phyloP scores from a whole-genome alignment of 2,329 filamentous ascomycete genomes.

The Hypoxylon sp. region DNA sequence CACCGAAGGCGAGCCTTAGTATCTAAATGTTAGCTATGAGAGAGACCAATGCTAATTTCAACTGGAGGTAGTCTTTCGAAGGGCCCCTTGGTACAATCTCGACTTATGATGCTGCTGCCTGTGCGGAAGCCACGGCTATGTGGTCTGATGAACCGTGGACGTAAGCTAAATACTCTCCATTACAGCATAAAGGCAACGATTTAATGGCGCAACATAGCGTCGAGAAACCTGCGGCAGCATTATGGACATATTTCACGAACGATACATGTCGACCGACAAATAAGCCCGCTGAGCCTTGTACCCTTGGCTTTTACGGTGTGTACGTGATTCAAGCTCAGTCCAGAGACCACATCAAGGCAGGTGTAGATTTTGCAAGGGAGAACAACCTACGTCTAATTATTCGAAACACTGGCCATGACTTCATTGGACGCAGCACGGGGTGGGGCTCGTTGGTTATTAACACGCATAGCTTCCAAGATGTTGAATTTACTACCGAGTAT shows the following conservation, averaged over 20 bases:
- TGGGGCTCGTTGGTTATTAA: constrained; percentile 70
- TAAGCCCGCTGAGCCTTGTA: constrained; percentile 55
- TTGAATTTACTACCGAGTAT: constrained; percentile 58
- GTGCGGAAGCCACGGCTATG: constrained; percentile 51
- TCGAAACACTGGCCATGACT: constrained; percentile 71
- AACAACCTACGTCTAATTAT: constrained; percentile 68
- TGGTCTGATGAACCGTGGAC: constrained; percentile 57
- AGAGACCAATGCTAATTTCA: constrained; percentile 16
- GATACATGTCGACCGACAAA: constrained; percentile 58
- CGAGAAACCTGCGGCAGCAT: constrained; percentile 51
- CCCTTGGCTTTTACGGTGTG: constrained; percentile 58
- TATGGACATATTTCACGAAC: constrained; percentile 63
- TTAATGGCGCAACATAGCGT: constrained; percentile 43
- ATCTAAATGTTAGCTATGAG: not conserved
- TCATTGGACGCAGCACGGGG: constrained; percentile 73
- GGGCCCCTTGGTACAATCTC: constrained; percentile 56
- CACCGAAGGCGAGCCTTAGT: not conserved
- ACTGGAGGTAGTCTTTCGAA: constrained; percentile 51
- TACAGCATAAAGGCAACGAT: not conserved
- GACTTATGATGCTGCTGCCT: constrained; percentile 57
- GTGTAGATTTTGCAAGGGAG: constrained; percentile 59
- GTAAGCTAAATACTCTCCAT: constrained; percentile 51
- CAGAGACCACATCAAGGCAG: constrained; percentile 52
- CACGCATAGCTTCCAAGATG: constrained; percentile 68
- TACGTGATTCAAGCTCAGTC: constrained; percentile 55